Conservation (phyloP, 768 basidiomycete genomes). For the Xerocomus brunneocitrinus region DNA sequence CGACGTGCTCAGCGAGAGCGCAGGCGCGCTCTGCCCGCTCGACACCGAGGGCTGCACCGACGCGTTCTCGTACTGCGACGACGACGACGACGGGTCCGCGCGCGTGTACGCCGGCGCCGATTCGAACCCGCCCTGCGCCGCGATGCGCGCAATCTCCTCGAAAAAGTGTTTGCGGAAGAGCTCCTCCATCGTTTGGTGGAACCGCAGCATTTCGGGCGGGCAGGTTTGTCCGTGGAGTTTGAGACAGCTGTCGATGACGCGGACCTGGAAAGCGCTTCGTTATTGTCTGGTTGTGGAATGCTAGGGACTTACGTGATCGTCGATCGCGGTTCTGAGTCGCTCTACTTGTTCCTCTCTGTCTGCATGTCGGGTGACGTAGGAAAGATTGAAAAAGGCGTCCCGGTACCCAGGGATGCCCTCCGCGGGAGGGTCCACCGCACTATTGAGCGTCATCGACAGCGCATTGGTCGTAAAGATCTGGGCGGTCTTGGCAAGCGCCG, state of each 20-base stretch:
- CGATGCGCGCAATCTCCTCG: slow-evolving; percentile 74
- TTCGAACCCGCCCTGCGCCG: slow-evolving; percentile 53
- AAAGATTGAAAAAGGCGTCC: slow-evolving; percentile 66
- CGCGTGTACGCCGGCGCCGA: slow-evolving; percentile 38
- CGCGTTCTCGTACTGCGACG: slow-evolving; percentile 44
- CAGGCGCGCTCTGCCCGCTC: slow-evolving; percentile 40
- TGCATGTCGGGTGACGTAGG: slow-evolving; percentile 63
- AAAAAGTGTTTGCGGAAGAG: slow-evolving; percentile 83
- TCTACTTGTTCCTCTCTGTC: slow-evolving; percentile 68
- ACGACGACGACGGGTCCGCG: slow-evolving; percentile 33
- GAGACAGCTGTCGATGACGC: slow-evolving; percentile 79
- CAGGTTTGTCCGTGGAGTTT: slow-evolving; percentile 80
- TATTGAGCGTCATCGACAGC: slow-evolving; percentile 82
- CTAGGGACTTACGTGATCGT: slow-evolving; percentile 62
- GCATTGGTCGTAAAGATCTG: slow-evolving; percentile 74
- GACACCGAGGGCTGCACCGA: slow-evolving; percentile 43
- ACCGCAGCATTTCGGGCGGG: slow-evolving; percentile 82
- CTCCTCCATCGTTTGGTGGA: slow-evolving; percentile 85
- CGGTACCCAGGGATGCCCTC: slow-evolving; percentile 77
- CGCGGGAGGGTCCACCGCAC: slow-evolving; percentile 76
- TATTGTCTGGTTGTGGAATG: not conserved
- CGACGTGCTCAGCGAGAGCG: slow-evolving; percentile 48
- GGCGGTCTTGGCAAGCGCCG: slow-evolving; percentile 70
- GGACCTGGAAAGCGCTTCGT: slow-evolving; percentile 43
- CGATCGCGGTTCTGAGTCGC: slow-evolving; percentile 67